Conservation (phyloP, 2,329 filamentous ascomycete species). For the Aspergillus chevalieri region DNA sequence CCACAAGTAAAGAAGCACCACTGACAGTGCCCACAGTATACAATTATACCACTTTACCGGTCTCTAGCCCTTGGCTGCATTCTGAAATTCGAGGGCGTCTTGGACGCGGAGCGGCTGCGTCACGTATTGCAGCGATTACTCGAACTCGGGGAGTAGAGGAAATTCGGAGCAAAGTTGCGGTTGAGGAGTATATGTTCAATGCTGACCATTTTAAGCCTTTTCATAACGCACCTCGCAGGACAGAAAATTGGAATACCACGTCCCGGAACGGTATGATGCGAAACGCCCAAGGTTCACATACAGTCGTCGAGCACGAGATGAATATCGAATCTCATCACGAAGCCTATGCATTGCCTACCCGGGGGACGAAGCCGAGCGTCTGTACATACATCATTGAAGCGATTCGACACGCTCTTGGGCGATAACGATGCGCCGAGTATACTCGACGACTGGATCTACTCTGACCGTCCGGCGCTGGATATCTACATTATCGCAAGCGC, state of each 20-base stretch:
- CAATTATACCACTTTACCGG: too few species aligned
- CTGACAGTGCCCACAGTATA: too few species aligned
- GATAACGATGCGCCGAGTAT: background rate
- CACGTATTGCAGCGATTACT: background rate
- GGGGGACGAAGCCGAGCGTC: too few species aligned
- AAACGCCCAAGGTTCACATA: background rate
- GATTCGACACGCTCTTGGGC: too few species aligned
- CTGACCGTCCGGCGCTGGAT: conserved; percentile 43
- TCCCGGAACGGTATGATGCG: background rate
- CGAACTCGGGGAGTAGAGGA: conserved; percentile 2
- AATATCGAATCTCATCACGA: too few species aligned
- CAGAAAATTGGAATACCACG: background rate
- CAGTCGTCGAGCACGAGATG: background rate
- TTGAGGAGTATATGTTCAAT: background rate
- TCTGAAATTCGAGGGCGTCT: background rate
- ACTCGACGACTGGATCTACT: conserved; percentile 36
- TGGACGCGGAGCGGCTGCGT: conserved; percentile 1
- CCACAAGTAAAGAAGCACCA: too few species aligned
- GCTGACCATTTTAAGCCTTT: background rate
- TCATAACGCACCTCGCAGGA: background rate
- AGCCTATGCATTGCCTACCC: too few species aligned
- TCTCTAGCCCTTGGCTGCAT: too few species aligned
- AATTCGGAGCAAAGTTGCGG: conserved; percentile 1
- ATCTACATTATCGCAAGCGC: conserved; percentile 45
- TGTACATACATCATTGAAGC: too few species aligned